Evolutionary conservation across 306 rosid species (phyloP), one percentile per base, ranked within the genome.

Genomic region (Carpinus viminea): DNA sequence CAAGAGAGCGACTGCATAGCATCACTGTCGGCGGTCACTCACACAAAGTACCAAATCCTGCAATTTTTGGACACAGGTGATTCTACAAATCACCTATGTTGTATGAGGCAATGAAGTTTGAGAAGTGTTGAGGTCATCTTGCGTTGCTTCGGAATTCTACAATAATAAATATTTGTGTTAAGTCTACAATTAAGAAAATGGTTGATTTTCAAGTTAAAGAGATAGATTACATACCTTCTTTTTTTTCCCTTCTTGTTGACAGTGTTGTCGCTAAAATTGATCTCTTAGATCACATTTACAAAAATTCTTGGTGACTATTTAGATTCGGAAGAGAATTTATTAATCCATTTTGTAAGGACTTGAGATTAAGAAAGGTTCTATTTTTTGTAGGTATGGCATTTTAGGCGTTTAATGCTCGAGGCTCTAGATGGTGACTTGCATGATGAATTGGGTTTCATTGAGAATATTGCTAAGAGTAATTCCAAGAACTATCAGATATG

Each of bases 401-500:
- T 91, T 70, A 88, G 98, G 86, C 92, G 98, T 57, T 77, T 76
- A 47, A 62, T 92, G 24, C 97, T 95, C 5, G 90, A 90, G 76
- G 85, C 91, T 2, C 83, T 95, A 11, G 60, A 74, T 62, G 74
- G 51, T 84, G 91, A 95, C 78, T 80, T 92, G n/a, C 88, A 38
- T 4, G 9, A 1, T 46, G 98, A 95, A 70, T 77, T 91, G 15
- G 87, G 74, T 51, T 90, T 82, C 50, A 82, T 89, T 59, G 89
- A 86, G 66, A 45, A 72, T 10, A 81, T 92, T 48, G 94, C 93
- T n/a, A 59, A 56, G 24, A 81, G 77, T 7, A 95, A 85, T 82
- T 88, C 98, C 74, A 95, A 95, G 70, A 95, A 95, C 79, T 92
- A 95, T 86, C 98, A 92, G 91, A 79, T 92, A 41, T 95, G 98